phyloP scores from a whole-genome alignment of 805 yeast genomes.

The Candida glaebosa region DNA sequence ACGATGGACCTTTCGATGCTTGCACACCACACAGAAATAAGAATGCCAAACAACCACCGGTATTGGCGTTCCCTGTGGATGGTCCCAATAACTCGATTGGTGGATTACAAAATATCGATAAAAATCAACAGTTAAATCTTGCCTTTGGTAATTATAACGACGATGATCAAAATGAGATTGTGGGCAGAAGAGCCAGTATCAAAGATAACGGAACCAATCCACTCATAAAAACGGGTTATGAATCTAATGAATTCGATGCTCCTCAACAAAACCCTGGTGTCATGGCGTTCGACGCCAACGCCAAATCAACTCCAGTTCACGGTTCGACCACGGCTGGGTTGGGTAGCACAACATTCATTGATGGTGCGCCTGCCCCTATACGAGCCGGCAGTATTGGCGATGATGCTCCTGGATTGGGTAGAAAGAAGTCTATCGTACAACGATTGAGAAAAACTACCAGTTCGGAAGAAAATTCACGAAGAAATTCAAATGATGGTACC shows the following conservation, averaged over 20 bases:
- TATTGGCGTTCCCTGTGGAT: conserved; percentile 90
- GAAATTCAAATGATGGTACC: conserved; percentile 25
- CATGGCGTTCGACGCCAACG: conserved; percentile 66
- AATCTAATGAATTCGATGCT: conserved; percentile 18
- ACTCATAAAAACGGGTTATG: conserved; percentile 8
- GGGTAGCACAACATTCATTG: conserved; percentile 88
- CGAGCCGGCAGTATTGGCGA: conserved; percentile 20
- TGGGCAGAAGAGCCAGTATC: conserved; percentile 22
- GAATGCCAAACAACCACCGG: conserved; percentile 75
- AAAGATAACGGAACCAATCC: conserved; percentile 6
- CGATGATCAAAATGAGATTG: conserved; percentile 38
- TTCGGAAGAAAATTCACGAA: conserved; percentile 29
- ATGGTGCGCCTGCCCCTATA: conserved; percentile 91
- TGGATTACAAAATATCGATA: conserved; percentile 54
- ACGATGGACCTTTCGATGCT: conserved; percentile 99
- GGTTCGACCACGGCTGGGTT: conserved; percentile 85
- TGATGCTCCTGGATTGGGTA: conserved; percentile 42
- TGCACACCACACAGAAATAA: conserved; percentile 95
- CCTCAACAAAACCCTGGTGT: conserved; percentile 52
- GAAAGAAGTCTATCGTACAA: conserved; percentile 83
- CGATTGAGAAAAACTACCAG: conserved; percentile 47
- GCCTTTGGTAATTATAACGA: conserved; percentile 71
- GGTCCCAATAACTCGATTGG: conserved; percentile 88
- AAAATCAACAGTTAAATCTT: conserved; percentile 56
- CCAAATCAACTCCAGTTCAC: conserved; percentile 69